A percentile compares a stretch with the other conserved stretches of the same genome.
phyloP scores from a whole-genome alignment of 805 yeast genomes.

The Wickerhamomyces bisporus region DNA sequence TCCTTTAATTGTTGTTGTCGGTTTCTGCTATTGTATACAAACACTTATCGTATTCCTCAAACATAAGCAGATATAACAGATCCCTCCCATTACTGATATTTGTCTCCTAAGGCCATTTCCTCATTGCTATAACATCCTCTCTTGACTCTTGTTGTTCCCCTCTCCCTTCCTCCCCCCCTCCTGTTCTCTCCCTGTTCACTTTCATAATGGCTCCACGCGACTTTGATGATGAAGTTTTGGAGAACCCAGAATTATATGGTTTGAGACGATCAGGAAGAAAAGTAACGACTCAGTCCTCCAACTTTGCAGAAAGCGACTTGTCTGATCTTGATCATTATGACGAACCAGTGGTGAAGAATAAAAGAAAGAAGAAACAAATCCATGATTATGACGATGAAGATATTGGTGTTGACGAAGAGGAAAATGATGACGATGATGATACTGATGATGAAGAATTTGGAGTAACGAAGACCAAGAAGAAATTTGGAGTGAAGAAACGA shows the following conservation, averaged over 20 bases:
- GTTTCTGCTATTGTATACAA: too few relatives aligned
- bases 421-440: conserved; percentile 27
- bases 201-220: conserved; percentile 18
- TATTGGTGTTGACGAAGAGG: conserved; percentile 24
- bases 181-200: not conserved
- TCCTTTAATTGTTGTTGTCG: too few relatives aligned
- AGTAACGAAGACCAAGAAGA: conserved; percentile 23
- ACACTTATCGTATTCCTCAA: too few relatives aligned
- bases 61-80: too few relatives aligned
- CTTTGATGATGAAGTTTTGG: conserved; percentile 50
- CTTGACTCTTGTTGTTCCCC: not conserved
- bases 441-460: conserved; percentile 36
- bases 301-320: conserved; percentile 13
- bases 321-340: conserved; percentile 7
- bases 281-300: conserved; percentile 16
- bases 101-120: too few relatives aligned
- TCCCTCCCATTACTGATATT: too few relatives aligned
- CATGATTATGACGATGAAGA: conserved; percentile 22
- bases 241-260: conserved; percentile 80
- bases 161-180: not conserved
- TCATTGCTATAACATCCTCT: too few relatives aligned
- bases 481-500: conserved; percentile 19
- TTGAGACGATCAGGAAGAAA: conserved; percentile 66
- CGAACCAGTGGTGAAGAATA: conserved; percentile 14
- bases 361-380: conserved; percentile 23